These are phyloP conservation scores for Pythium myriotylum DNA, from an alignment of 352 stramenopile genomes.

Conservation along the genomic window DNA sequence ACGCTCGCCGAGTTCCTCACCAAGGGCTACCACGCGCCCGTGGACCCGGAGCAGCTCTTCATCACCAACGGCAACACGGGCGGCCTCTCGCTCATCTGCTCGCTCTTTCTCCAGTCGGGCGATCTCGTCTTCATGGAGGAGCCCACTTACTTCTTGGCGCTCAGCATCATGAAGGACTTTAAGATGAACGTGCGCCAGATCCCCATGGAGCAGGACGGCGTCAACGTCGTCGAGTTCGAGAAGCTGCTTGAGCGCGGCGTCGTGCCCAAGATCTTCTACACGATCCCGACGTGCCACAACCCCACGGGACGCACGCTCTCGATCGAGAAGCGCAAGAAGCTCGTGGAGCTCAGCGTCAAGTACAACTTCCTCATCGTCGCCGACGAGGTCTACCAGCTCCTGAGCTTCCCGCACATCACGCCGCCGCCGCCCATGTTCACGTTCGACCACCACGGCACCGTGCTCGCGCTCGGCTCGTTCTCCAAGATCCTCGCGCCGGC, in stretches of 20 bases:
- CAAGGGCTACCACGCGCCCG: conserved; percentile 71
- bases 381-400: conserved; percentile 96
- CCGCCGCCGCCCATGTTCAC: conserved; percentile 85
- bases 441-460: conserved; percentile 78
- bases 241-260: conserved; percentile 71
- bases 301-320: conserved; percentile 90
- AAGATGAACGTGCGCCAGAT: conserved; percentile 90
- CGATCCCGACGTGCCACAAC: conserved; percentile 95
- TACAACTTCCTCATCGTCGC: conserved; percentile 92
- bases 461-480: conserved; percentile 92
- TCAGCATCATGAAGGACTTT: conserved; percentile 95
- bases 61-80: conserved; percentile 93
- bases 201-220: conserved; percentile 88
- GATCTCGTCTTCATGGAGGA: conserved; percentile 94
- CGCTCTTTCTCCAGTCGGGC: conserved; percentile 81
- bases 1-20: conserved; percentile 77
- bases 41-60: conserved; percentile 89
- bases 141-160: conserved; percentile 93
- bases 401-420: conserved; percentile 90
- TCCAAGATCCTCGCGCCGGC: conserved; percentile 95
- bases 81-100: conserved; percentile 91
- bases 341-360: conserved; percentile 87
- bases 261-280: conserved; percentile 93
- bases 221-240: conserved; percentile 89
- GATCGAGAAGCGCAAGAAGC: conserved; percentile 78